Base-by-base conservation (phyloP, 1,284 basidiomycete species). In the Salmacisia buchloeana region DNA sequence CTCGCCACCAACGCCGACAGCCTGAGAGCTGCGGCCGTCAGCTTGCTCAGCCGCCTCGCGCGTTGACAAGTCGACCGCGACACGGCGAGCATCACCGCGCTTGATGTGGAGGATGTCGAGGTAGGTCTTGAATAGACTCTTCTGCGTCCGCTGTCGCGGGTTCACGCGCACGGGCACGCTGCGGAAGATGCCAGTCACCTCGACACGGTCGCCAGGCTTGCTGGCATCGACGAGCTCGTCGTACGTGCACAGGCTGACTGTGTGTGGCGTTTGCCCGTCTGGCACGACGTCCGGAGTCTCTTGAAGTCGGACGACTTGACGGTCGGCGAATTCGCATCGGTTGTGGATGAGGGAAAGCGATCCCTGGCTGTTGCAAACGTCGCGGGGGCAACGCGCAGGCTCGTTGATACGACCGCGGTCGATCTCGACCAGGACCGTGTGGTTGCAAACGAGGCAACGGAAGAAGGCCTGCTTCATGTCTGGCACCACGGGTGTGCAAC, bases 401-500 rank as follows among this genome's bases (percentile, higher is more conserved):
- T 98, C 94, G 76, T 89, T 87, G 72, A 98, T 97, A 80, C 92
- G 90, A 41, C 94, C 94, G 12, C 94, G 88, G 80, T 97, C 93
- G 63, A 98, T 96, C 77, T 96, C 93, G 68, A 91, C 91, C 77
- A 92, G 89, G 6, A 93, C 87, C 4, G 94, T 96, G 81, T 98
- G 94, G 64, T 89, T 89, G 81, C 96, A 98, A 41, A 89, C 89
- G n/a, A 92, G 83, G 82, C 94, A 98, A 56, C 94, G 90, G 87
- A 98, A 98, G 84, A 98, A 98, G 34, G 94, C 94, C 75, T 87
- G 46, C 82, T 92, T 93, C 96, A 98, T 98, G 81, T 98, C 94
- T 1, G 96, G 94, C 63, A 98, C 97, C 75, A 98, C 89, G 3
- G 94, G 92, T 0, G 94, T 97, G 0, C 93, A 91, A 43, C 96